These are phyloP conservation scores for Stevia rebaudiana DNA, from an alignment of 140 eudicot genomes.

Conservation along the genomic window DNA sequence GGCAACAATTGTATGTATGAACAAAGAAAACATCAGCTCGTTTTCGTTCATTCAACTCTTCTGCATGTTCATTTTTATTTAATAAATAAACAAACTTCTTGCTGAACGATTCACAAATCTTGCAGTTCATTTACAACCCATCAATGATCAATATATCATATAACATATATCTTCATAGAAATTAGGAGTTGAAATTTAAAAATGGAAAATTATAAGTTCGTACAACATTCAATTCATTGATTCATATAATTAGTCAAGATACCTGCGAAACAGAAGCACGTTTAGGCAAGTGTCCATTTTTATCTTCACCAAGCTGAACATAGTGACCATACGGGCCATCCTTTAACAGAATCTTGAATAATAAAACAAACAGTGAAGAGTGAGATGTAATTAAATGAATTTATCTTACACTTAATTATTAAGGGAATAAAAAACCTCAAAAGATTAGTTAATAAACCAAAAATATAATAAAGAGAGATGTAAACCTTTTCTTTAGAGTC, in stretches of 20 bases:
- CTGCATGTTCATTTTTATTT: background rate
- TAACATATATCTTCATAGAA: background rate
- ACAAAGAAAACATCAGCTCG: background rate
- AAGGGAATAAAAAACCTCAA: background rate
- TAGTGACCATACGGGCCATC: slow-evolving; percentile 87
- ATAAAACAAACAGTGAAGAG: slow-evolving; percentile 3
- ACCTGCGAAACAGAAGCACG: slow-evolving; percentile 73
- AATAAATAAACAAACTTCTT: background rate
- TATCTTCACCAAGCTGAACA: slow-evolving; percentile 96
- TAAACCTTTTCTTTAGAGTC: slow-evolving; percentile 73
- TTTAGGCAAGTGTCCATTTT: slow-evolving; percentile 74
- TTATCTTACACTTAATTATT: background rate
- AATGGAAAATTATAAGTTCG: background rate
- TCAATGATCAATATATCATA: background rate
- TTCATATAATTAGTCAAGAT: slow-evolving; percentile 13
- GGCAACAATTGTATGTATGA: background rate
- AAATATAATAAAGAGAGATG: background rate
- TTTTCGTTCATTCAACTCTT: background rate
- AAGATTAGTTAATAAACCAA: slow-evolving; percentile 1
- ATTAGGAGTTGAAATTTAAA: background rate
- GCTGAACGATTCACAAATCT: background rate
- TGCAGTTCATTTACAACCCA: background rate
- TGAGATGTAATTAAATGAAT: slow-evolving; percentile 6
- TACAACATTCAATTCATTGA: background rate
- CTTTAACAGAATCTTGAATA: slow-evolving; percentile 66